Percentiles rank a stretch among this genome's conserved stretches.
phyloP scores from a whole-genome alignment of 805 yeast genomes.

The Ogataea minuta region DNA sequence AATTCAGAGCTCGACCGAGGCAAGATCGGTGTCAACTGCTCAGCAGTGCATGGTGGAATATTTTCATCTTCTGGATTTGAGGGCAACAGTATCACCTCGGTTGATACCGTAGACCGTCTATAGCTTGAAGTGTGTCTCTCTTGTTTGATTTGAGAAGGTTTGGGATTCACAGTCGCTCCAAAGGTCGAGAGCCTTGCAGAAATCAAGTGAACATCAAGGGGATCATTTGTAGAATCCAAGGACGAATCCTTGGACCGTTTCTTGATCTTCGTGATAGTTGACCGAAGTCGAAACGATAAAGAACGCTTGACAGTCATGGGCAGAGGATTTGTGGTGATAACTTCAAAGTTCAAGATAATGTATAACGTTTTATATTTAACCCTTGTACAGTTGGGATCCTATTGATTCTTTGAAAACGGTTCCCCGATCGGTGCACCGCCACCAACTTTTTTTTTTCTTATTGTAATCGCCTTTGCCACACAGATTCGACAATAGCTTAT shows the following conservation, averaged over 20 bases:
- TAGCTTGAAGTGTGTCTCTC: background rate
- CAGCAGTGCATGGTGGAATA: slow-evolving; percentile 29
- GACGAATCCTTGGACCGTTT: slow-evolving; percentile 3
- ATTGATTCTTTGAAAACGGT: slow-evolving; percentile 8
- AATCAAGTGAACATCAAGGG: slow-evolving; percentile 2
- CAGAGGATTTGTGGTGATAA: background rate
- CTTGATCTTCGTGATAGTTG: slow-evolving; percentile 12
- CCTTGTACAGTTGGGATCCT: background rate
- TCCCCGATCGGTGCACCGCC: slow-evolving; percentile 9
- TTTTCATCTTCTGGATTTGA: slow-evolving; percentile 28
- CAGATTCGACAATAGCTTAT: slow-evolving; percentile 1
- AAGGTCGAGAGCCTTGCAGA: background rate
- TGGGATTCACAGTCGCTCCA: background rate
- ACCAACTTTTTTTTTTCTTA: background rate
- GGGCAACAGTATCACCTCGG: slow-evolving; percentile 28
- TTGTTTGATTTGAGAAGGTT: background rate
- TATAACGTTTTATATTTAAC: background rate
- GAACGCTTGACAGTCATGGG: slow-evolving; percentile 13
- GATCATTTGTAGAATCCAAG: background rate
- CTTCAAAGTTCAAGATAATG: background rate
- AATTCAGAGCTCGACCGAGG: slow-evolving; percentile 16
- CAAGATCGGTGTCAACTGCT: slow-evolving; percentile 28
- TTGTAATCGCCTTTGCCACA: slow-evolving; percentile 2
- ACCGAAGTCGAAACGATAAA: slow-evolving; percentile 9
- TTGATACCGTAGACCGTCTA: background rate